Base-by-base conservation (phyloP, 805 yeast species). In the Kuraishia piskuri region DNA sequence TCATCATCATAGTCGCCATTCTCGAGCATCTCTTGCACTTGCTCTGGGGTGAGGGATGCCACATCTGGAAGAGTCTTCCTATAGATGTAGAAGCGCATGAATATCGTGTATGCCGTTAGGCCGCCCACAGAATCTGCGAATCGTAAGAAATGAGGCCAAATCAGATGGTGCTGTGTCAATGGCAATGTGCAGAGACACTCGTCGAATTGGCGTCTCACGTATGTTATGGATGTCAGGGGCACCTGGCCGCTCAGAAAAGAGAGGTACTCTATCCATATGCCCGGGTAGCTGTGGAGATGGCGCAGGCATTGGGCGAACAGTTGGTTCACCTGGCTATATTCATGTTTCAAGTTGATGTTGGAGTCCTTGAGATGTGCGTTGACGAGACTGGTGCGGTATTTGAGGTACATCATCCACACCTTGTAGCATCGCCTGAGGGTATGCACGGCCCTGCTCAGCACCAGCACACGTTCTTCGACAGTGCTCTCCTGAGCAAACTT, bases 131-230 rank as follows among this genome's bases (percentile, higher is more conserved):
- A 51, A 48, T 68, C 68, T 1, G 81, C 80, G 65, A 75, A 80
- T 21, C 68, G 58, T 48, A 85, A 67, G 54, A 80, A 86, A 55
- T 76, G 61, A 1, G 73, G 68, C 79, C 94, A 79, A 31, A 86
- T 75, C 25, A 70, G 57, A 3, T 75, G 74, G 63, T 84, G 90
- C 54, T 80, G 83, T 0, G 78, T 63, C 5, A 74, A 52, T 0
- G 86, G 80, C 12, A 86, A 59, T 3, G 68, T 57, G 52, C 71
- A 69, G 8, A 87, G 64, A 0, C 85, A 77, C 25, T 63, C 59
- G 59, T 84, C 78, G 61, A 84, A 82, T 2, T 67, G 66, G 3
- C 62, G 61, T 46, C 84, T 66, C 14, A 75, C 72, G 40, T 61
- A 54, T 0, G 76, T 65, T 0, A 78, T 62, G 52, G 74, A 66